Conservation (phyloP, 2,329 filamentous ascomycete species). For the Pseudovirgaria hyperparasitica region DNA sequence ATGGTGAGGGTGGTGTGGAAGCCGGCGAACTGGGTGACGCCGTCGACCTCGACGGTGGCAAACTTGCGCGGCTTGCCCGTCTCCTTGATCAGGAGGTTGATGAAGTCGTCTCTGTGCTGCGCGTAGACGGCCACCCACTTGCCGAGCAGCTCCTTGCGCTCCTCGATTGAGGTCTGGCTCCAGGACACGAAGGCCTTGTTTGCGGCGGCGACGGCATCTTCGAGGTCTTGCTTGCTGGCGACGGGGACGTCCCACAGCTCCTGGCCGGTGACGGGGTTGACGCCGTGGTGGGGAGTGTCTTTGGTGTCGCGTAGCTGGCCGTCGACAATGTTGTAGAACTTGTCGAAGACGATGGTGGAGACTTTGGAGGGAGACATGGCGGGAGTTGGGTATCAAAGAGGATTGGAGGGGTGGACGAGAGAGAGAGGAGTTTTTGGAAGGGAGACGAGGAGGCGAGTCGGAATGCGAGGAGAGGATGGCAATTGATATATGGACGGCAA, state of each 20-base stretch:
- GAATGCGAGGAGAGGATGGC: too few relatives aligned
- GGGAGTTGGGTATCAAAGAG: constrained; percentile 2
- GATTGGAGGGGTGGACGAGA: too few relatives aligned
- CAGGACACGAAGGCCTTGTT: constrained; percentile 36
- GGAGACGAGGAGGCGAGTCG: too few relatives aligned
- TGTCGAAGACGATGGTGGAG: constrained; percentile 25
- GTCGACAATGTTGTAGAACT: constrained; percentile 41
- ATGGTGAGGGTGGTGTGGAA: constrained; percentile 23
- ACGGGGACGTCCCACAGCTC: constrained; percentile 39
- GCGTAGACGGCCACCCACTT: constrained; percentile 15
- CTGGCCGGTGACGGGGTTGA: constrained; percentile 40
- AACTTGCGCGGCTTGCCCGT: constrained; percentile 27
- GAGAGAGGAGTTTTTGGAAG: too few relatives aligned
- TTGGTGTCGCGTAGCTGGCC: constrained; percentile 33
- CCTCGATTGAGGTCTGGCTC: constrained; percentile 21
- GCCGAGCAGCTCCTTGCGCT: constrained; percentile 19
- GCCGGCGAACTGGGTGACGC: constrained; percentile 21
- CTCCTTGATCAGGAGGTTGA: constrained; percentile 20
- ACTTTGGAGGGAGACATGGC: constrained; percentile 35
- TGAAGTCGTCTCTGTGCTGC: constrained; percentile 17
- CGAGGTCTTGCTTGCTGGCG: constrained; percentile 35
- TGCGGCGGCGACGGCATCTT: constrained; percentile 37
- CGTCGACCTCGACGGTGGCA: constrained; percentile 27
- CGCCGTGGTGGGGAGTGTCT: constrained; percentile 30
- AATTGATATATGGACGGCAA: too few relatives aligned